Base-by-base conservation (phyloP, 495 filamentous ascomycete species). In the Echria macrotheca region DNA sequence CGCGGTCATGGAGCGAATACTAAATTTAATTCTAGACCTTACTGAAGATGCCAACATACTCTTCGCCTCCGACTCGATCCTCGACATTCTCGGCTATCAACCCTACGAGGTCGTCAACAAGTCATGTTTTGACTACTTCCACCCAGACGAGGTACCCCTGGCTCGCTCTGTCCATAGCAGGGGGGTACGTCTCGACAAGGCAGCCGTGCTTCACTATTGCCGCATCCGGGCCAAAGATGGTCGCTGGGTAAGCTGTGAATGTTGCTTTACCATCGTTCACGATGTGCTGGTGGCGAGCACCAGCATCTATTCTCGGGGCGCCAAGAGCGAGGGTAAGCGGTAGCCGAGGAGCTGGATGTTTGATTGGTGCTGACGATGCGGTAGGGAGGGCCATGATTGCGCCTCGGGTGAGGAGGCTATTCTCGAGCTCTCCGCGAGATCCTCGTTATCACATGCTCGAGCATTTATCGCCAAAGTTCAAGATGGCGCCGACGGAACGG, bases 361-460 rank as follows among this genome's bases (percentile, higher is more conserved):
- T 19, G 15, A 14, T 22, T 22, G 17, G 44, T 4, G 25, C 54
- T 57, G 49, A 59, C 46, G 40, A 29, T 10, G 3, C 9, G 25
- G 23, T 57, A 95, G 89, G 85, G 58, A 81, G 89, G 58, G 85
- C 85, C 24, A 70, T 77, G n/a, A 85, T 87, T 54, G 89, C 88
- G 46, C 88, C 89, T 5, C 76, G 85, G 39, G 83, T 94, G 41
- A 80, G 88, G 44, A 77, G 79, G 15, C 71, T 90, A 25, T 94
- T 95, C 65, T 83, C 86, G 15, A 87, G 84, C 21, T 90, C 86
- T 3, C 87, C 86, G 9, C 73, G 80, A 60, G 89, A 95, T 63
- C 89, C 89, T 35, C 83, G 89, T 36, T 94, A 93, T 61, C 88
- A 91, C 66, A 94, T 94, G 89, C 71, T 95, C 47, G 84, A 85